Percentiles rank a stretch among this genome's conserved stretches.
These are phyloP conservation scores for Protomyces macrosporus DNA, from an alignment of 1,139 yeast genomes.

Conservation along the genomic window DNA sequence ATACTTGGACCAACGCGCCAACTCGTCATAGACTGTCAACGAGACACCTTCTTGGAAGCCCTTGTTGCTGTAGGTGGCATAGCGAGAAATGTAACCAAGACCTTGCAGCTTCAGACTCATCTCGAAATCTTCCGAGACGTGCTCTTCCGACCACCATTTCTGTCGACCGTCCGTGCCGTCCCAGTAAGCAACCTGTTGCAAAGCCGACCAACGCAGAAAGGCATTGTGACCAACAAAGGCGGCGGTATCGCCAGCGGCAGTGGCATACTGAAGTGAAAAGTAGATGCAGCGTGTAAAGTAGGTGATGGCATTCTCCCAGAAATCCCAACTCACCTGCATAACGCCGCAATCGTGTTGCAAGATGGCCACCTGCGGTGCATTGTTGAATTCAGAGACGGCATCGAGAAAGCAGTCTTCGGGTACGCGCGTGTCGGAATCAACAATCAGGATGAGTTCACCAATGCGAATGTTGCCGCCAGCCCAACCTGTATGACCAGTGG, in stretches of 20 bases:
- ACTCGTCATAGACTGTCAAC: slow-evolving; percentile 30
- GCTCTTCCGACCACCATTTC: slow-evolving; percentile 31
- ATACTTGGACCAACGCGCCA: slow-evolving; percentile 31
- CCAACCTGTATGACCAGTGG: slow-evolving; percentile 27
- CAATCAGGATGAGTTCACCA: slow-evolving; percentile 30
- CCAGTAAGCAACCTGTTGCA: slow-evolving; percentile 29
- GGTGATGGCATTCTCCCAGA: slow-evolving; percentile 31
- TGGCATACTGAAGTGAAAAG: slow-evolving; percentile 30
- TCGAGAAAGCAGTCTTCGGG: slow-evolving; percentile 32
- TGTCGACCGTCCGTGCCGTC: slow-evolving; percentile 29
- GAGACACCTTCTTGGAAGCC: slow-evolving; percentile 32
- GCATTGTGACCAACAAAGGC: slow-evolving; percentile 32
- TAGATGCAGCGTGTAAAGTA: slow-evolving; percentile 31
- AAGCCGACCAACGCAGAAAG: slow-evolving; percentile 30
- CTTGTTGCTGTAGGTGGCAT: slow-evolving; percentile 27
- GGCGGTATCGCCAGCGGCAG: slow-evolving; percentile 31
- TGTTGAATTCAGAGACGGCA: slow-evolving; percentile 31
- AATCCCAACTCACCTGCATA: slow-evolving; percentile 29
- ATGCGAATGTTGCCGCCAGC: slow-evolving; percentile 31
- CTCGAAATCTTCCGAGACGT: slow-evolving; percentile 31
- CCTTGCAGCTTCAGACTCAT: slow-evolving; percentile 31
- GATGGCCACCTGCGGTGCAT: slow-evolving; percentile 31
- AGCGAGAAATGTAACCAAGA: slow-evolving; percentile 28
- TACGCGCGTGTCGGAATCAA: slow-evolving; percentile 31
- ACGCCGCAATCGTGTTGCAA: slow-evolving; percentile 31